Conservation (phyloP, 345 rosid species). For the Citrus inodora region DNA sequence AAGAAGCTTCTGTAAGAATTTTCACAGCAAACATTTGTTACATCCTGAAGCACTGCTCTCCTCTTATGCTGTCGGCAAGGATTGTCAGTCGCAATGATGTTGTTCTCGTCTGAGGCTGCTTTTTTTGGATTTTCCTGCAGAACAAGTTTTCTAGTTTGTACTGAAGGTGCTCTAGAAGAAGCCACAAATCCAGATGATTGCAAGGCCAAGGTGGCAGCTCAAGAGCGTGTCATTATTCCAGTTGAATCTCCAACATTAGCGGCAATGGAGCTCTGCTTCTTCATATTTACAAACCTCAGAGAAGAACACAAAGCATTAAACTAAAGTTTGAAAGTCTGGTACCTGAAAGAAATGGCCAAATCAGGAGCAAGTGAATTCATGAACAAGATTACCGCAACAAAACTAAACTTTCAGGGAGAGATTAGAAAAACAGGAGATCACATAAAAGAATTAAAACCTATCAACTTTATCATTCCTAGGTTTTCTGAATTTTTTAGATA, state of each 20-base stretch:
- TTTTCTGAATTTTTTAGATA: background rate
- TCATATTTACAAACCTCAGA: conserved; percentile 46
- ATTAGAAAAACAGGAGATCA: background rate
- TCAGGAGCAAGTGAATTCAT: background rate
- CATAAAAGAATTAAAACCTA: background rate
- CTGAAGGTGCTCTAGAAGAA: conserved; percentile 28
- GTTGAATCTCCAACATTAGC: conserved; percentile 28
- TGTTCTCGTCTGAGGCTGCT: conserved; percentile 51
- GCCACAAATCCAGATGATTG: conserved; percentile 30
- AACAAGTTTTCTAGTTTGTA: conserved; percentile 36
- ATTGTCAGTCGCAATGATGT: conserved; percentile 23
- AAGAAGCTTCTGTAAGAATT: conserved; percentile 44
- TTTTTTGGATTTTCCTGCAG: conserved; percentile 40
- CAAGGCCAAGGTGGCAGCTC: conserved; percentile 55
- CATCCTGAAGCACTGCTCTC: conserved; percentile 69
- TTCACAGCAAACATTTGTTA: conserved; percentile 57
- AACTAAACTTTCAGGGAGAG: background rate
- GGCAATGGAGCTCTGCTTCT: conserved; percentile 39
- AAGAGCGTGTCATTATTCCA: conserved; percentile 70
- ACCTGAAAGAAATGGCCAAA: conserved; percentile 24
- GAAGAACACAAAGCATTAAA: conserved; percentile 26
- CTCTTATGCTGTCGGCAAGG: conserved; percentile 38
- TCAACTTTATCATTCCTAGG: background rate
- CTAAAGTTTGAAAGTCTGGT: background rate
- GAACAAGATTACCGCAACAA: background rate